Evolutionary conservation across 2,329 filamentous ascomycete species (phyloP).

Genomic region (Sclerotinia trifoliorum): DNA sequence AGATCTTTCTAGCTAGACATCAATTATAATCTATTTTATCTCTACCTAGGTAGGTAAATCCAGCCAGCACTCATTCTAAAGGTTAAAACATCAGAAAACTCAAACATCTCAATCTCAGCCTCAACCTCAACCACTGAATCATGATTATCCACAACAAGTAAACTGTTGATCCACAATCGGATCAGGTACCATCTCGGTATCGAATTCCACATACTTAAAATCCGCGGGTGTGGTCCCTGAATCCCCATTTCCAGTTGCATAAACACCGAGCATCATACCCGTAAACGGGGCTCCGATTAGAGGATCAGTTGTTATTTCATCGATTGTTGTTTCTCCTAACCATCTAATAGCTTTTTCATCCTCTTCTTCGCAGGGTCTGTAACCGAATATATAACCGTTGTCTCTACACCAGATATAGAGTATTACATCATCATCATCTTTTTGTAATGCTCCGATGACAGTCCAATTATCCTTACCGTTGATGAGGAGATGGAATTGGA

Average conservation of each 20-base stretch:
- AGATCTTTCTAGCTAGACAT: too few relatives aligned
- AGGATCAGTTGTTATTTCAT: constrained; percentile 3
- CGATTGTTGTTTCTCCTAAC: constrained; percentile 7
- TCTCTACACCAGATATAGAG: neutral
- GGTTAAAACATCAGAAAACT: too few relatives aligned
- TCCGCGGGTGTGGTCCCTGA: neutral
- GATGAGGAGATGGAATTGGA: neutral
- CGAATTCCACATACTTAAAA: constrained; percentile 1
- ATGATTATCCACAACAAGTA: too few relatives aligned
- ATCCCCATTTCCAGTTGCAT: constrained; percentile 5
- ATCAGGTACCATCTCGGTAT: neutral
- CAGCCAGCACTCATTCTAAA: too few relatives aligned
- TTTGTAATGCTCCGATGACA: neutral
- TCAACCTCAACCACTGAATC: too few relatives aligned
- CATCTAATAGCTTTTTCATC: neutral
- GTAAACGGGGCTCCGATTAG: constrained; percentile 4
- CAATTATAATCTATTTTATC: too few relatives aligned
- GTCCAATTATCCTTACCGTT: neutral
- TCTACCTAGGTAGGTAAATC: too few relatives aligned
- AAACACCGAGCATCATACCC: constrained; percentile 15
- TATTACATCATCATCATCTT: neutral
- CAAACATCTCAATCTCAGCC: too few relatives aligned
- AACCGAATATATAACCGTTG: neutral
- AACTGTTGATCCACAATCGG: neutral
- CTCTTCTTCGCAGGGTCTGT: neutral